Conservation (phyloP, 2,329 filamentous ascomycete genomes). For the Aspergillus nomiae region DNA sequence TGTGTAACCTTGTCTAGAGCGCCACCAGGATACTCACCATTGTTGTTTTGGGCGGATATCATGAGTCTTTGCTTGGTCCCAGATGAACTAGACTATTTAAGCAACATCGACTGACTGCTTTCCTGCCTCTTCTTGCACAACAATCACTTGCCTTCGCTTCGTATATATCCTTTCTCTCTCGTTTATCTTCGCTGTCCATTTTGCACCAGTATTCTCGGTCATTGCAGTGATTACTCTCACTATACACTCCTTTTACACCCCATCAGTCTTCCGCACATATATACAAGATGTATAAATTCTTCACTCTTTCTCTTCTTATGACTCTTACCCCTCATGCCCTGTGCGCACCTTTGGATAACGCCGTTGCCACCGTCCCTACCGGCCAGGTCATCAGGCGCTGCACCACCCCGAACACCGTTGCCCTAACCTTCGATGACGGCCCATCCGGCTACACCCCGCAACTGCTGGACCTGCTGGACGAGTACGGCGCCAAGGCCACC, state of each 20-base stretch:
- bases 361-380: conserved; percentile 21
- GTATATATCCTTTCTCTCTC: background rate
- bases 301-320: conserved; percentile 3
- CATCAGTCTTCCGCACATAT: background rate
- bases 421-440: conserved; percentile 67
- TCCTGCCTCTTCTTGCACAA: background rate
- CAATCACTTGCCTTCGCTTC: background rate
- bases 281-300: background rate
- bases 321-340: background rate
- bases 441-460: conserved; percentile 61
- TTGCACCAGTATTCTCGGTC: background rate
- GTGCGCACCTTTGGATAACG: background rate
- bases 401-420: conserved; percentile 55
- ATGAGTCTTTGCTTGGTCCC: background rate
- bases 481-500: conserved; percentile 62
- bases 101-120: conserved; percentile 1
- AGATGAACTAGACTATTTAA: conserved; percentile 2
- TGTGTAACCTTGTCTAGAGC: background rate
- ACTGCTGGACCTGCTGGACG: conserved; percentile 59
- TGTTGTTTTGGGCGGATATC: background rate
- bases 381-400: conserved; percentile 50
- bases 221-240: background rate
- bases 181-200: background rate
- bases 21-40: background rate
- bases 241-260: background rate